phyloP scores from a whole-genome alignment of 371 early-diverging fungal species.

The Saksenaea oblongispora region DNA sequence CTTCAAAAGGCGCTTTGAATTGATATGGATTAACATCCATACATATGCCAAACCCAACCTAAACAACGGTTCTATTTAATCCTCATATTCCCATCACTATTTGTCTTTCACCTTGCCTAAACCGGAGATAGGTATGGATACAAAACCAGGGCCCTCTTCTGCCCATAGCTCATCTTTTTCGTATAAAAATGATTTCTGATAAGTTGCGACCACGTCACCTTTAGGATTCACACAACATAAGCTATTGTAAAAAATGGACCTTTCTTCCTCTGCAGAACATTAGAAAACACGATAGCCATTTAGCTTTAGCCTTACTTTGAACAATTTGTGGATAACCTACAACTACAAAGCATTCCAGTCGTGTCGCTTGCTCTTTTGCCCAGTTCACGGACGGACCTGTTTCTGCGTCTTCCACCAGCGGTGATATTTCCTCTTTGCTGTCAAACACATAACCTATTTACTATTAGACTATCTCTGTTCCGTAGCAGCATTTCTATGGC shows the following conservation, averaged over 20 bases:
- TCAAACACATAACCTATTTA: slow-evolving; percentile 65
- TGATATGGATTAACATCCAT: slow-evolving; percentile 84
- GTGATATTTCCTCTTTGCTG: slow-evolving; percentile 51
- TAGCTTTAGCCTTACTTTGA: background rate
- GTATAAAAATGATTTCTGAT: slow-evolving; percentile 75
- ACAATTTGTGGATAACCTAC: slow-evolving; percentile 68
- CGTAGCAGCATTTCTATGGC: background rate
- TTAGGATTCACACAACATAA: slow-evolving; percentile 56
- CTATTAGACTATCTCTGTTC: background rate
- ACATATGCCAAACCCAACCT: slow-evolving; percentile 79
- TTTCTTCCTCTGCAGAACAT: background rate
- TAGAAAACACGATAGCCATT: background rate
- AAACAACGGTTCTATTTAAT: background rate
- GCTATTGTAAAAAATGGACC: slow-evolving; percentile 53
- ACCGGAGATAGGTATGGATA: slow-evolving; percentile 36
- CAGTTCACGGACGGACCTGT: slow-evolving; percentile 61
- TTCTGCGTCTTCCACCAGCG: slow-evolving; percentile 58
- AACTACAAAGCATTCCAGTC: slow-evolving; percentile 60
- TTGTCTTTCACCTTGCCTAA: slow-evolving; percentile 47
- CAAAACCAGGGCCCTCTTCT: slow-evolving; percentile 67
- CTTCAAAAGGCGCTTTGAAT: slow-evolving; percentile 64
- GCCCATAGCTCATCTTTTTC: slow-evolving; percentile 80
- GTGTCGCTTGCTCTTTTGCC: slow-evolving; percentile 61
- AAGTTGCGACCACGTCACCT: slow-evolving; percentile 53
- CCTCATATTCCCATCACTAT: background rate